Conservation (phyloP, 2,329 filamentous ascomycete genomes). For the Parasarocladium wereldwijsianum region DNA sequence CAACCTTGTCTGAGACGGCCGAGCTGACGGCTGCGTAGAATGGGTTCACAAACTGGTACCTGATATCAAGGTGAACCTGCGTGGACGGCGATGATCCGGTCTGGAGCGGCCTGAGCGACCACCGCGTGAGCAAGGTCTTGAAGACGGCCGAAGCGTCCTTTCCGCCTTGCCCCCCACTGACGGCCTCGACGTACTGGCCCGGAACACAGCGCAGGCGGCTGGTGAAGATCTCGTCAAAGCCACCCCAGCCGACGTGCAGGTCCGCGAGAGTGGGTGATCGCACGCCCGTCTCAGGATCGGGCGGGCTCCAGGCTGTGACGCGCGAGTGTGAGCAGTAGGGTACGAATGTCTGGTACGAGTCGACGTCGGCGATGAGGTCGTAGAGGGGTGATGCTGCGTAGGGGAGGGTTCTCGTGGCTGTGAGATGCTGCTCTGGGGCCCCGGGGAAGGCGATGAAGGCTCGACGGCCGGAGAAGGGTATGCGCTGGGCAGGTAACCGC, state of each 20-base stretch:
- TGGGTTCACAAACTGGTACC: constrained; percentile 80
- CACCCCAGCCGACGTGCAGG: constrained; percentile 74
- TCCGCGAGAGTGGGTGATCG: constrained; percentile 61
- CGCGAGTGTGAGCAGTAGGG: constrained; percentile 71
- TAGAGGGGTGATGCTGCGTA: constrained; percentile 62
- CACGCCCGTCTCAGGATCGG: constrained; percentile 26
- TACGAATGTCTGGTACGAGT: constrained; percentile 74
- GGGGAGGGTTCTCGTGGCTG: constrained; percentile 60
- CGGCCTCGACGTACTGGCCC: constrained; percentile 58
- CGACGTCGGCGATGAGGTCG: constrained; percentile 74
- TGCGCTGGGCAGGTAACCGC: constrained; percentile 8
- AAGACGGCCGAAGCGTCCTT: constrained; percentile 37
- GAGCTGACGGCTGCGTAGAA: constrained; percentile 71
- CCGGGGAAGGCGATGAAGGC: constrained; percentile 21
- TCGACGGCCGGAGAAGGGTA: constrained; percentile 16
- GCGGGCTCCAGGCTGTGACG: constrained; percentile 59
- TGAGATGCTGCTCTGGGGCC: constrained; percentile 44
- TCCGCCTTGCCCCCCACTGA: constrained; percentile 41
- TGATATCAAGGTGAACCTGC: constrained; percentile 60
- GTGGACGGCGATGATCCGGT: constrained; percentile 27
- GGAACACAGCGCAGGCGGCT: constrained; percentile 68
- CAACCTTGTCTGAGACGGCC: constrained; percentile 71
- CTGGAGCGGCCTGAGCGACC: constrained; percentile 41
- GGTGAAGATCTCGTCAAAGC: constrained; percentile 71
- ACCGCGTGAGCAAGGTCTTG: constrained; percentile 53